Conservation (phyloP, 352 stramenopile species). For the Pythium biforme region DNA sequence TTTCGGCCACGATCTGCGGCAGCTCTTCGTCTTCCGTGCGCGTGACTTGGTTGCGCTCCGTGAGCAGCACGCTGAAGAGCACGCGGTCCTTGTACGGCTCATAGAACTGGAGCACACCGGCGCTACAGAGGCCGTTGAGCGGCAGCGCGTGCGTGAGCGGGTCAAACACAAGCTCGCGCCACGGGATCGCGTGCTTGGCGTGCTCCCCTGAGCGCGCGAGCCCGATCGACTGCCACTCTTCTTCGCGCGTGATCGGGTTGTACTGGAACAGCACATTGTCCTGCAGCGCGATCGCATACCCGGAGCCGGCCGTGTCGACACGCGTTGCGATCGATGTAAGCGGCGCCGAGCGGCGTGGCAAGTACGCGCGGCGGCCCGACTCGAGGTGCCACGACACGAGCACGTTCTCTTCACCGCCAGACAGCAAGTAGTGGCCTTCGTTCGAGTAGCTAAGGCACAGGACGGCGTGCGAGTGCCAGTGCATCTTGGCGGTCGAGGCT, state of each 20-base stretch:
- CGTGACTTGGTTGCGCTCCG: constrained; percentile 84
- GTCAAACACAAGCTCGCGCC: constrained; percentile 56
- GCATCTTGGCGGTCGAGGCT: constrained; percentile 53
- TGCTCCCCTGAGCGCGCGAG: constrained; percentile 52
- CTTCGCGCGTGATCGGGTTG: constrained; percentile 71
- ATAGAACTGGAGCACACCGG: constrained; percentile 79
- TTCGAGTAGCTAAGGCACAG: constrained; percentile 67
- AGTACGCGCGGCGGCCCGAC: constrained; percentile 65
- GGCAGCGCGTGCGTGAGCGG: constrained; percentile 56
- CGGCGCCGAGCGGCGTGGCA: constrained; percentile 71
- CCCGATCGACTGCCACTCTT: constrained; percentile 71
- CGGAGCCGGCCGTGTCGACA: constrained; percentile 35
- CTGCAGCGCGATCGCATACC: constrained; percentile 63
- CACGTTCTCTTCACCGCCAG: constrained; percentile 84
- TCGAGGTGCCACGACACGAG: constrained; percentile 87
- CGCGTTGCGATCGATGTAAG: constrained; percentile 55
- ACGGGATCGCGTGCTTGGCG: constrained; percentile 46
- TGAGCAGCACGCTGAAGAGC: constrained; percentile 63
- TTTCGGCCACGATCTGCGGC: constrained; percentile 48
- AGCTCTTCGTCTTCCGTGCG: constrained; percentile 66
- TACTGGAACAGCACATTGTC: constrained; percentile 83
- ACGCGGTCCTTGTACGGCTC: constrained; percentile 80
- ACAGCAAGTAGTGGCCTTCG: constrained; percentile 77
- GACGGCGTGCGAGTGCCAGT: constrained; percentile 88
- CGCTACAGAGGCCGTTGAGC: constrained; percentile 59